Conservation (phyloP, 176 grass and related monocot species). For the Poa annua region DNA sequence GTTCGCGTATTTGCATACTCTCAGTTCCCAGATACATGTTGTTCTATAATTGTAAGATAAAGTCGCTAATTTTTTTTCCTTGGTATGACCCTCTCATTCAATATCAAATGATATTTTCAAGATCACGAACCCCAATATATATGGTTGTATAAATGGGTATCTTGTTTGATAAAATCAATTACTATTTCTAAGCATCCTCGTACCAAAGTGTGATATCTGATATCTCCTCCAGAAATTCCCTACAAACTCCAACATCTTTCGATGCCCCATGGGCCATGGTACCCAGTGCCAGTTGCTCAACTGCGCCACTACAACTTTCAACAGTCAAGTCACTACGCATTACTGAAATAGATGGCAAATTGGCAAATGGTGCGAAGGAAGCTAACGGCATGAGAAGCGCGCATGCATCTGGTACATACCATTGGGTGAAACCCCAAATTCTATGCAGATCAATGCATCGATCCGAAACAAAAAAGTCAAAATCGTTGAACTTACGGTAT, state of each 20-base stretch:
- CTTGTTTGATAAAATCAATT: too few species aligned
- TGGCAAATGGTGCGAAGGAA: background rate
- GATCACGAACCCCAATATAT: too few species aligned
- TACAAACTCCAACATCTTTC: background rate
- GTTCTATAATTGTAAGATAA: background rate
- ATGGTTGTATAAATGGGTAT: too few species aligned
- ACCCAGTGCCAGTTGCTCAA: background rate
- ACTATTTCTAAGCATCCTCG: background rate
- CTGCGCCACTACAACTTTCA: constrained; percentile 12
- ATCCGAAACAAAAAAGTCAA: background rate
- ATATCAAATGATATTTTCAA: background rate
- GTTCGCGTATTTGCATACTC: background rate
- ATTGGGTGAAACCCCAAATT: background rate
- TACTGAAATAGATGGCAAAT: background rate
- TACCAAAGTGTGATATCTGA: background rate
- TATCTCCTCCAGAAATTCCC: background rate
- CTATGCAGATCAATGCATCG: background rate
- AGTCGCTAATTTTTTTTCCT: background rate
- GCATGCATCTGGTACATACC: background rate
- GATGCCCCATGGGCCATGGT: background rate
- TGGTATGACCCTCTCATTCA: background rate
- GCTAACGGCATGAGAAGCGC: background rate
- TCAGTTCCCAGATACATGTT: background rate
- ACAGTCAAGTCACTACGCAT: background rate
- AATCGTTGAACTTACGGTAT: background rate